phyloP scores from a whole-genome alignment of 768 basidiomycete species.

The Dioszegia crocea region DNA sequence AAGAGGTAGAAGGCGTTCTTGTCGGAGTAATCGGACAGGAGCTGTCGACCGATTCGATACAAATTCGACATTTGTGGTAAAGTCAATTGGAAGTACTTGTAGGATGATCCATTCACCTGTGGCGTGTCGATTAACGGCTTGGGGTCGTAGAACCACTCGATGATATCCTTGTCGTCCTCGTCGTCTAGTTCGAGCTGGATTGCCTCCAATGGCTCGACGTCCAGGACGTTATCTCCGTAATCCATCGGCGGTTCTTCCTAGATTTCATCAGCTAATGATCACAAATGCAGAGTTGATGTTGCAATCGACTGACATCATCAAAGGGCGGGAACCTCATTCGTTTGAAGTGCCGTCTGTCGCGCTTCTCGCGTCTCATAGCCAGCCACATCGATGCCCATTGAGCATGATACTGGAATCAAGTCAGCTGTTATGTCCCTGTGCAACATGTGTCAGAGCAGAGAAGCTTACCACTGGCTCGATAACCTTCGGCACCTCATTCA shows the following conservation, averaged over 20 bases:
- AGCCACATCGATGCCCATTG: conserved; percentile 99
- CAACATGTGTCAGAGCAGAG: background rate
- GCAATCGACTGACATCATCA: conserved; percentile 59
- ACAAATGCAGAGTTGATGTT: background rate
- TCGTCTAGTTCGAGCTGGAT: conserved; percentile 93
- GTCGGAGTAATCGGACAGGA: conserved; percentile 90
- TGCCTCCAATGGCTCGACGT: conserved; percentile 94
- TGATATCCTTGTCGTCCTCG: conserved; percentile 83
- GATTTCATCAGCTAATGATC: background rate
- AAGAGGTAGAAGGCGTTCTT: conserved; percentile 87
- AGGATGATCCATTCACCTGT: conserved; percentile 87
- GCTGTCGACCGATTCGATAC: conserved; percentile 88
- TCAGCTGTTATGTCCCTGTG: background rate
- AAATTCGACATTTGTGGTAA: conserved; percentile 95
- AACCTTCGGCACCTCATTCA: conserved; percentile 94
- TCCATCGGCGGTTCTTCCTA: conserved; percentile 92
- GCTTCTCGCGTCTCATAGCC: conserved; percentile 97
- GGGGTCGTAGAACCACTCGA: conserved; percentile 98
- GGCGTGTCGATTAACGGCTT: conserved; percentile 86
- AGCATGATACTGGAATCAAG: conserved; percentile 67
- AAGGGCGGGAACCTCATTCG: conserved; percentile 99
- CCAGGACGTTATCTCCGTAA: conserved; percentile 97
- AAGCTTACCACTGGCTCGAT: conserved; percentile 74
- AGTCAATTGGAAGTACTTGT: conserved; percentile 86
- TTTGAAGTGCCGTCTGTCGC: conserved; percentile 98